phyloP scores from a whole-genome alignment of 345 rosid genomes.

The Eucalyptus lansdowneana region DNA sequence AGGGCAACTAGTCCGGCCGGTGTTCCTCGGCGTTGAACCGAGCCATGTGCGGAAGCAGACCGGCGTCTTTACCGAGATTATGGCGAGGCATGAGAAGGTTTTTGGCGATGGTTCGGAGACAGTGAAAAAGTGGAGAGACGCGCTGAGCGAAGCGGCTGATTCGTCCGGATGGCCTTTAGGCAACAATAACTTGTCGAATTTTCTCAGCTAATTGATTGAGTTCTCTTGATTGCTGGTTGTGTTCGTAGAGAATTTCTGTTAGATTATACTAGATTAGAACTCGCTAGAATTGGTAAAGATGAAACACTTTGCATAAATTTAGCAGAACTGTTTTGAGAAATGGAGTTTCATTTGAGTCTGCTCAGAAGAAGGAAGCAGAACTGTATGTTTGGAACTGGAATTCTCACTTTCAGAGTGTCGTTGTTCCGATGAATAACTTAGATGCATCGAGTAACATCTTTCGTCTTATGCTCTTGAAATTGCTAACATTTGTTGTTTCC shows the following conservation, averaged over 20 bases:
- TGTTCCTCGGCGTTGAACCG: conserved; percentile 4
- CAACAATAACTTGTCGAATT: background rate
- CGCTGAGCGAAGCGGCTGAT: background rate
- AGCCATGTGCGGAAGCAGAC: background rate
- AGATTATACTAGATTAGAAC: too few relatives aligned
- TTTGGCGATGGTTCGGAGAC: background rate
- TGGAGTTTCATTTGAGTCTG: background rate
- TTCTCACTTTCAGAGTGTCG: background rate
- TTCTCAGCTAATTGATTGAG: background rate
- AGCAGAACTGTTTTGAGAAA: too few relatives aligned
- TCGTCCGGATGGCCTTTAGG: background rate
- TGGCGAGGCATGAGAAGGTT: background rate
- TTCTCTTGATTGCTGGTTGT: too few relatives aligned
- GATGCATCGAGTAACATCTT: background rate
- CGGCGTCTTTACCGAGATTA: background rate
- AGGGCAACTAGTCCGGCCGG: conserved; percentile 1
- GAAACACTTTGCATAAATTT: too few relatives aligned
- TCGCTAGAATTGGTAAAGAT: too few relatives aligned
- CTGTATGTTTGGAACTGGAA: too few relatives aligned
- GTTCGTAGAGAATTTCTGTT: too few relatives aligned
- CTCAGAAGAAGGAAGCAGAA: background rate
- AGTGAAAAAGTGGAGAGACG: conserved; percentile 3
- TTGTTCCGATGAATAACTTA: background rate
- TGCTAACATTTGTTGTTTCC: too few relatives aligned
- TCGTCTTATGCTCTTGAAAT: too few relatives aligned